Percentiles rank a stretch among this genome's conserved stretches.
phyloP scores from a whole-genome alignment of 345 rosid species.

The Melaleuca quinquenervia region DNA sequence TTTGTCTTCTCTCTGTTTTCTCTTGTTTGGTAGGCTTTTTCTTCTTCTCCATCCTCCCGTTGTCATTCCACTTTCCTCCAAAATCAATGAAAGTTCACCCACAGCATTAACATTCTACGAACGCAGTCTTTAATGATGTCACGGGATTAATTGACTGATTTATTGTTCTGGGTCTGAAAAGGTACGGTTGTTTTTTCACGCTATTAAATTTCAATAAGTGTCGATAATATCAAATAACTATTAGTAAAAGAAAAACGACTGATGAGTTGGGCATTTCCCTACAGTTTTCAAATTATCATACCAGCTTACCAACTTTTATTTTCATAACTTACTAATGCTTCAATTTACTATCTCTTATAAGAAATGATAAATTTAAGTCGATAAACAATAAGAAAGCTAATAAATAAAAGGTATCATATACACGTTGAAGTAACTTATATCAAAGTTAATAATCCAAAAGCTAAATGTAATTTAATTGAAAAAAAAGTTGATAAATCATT shows the following conservation, averaged over 20 bases:
- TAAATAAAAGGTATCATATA: neutral
- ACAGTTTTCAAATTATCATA: neutral
- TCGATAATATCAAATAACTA: neutral
- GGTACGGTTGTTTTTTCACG: neutral
- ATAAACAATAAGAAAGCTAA: neutral
- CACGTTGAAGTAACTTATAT: neutral
- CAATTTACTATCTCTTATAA: neutral
- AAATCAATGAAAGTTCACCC: neutral
- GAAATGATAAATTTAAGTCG: neutral
- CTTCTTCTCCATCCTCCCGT: neutral
- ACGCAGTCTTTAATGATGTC: neutral
- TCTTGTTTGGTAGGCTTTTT: neutral
- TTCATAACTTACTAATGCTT: neutral
- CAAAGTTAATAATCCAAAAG: neutral
- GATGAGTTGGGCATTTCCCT: neutral
- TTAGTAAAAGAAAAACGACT: neutral
- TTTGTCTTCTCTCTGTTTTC: neutral
- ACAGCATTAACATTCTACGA: neutral
- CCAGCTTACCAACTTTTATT: neutral
- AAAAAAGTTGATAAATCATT: neutral
- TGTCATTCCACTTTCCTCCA: neutral
- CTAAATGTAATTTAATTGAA: neutral
- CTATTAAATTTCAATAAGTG: neutral
- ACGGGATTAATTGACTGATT: neutral
- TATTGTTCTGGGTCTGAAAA: neutral